Conservation (phyloP, 2,329 filamentous ascomycete genomes). For the Pestalotiopsis sp. region DNA sequence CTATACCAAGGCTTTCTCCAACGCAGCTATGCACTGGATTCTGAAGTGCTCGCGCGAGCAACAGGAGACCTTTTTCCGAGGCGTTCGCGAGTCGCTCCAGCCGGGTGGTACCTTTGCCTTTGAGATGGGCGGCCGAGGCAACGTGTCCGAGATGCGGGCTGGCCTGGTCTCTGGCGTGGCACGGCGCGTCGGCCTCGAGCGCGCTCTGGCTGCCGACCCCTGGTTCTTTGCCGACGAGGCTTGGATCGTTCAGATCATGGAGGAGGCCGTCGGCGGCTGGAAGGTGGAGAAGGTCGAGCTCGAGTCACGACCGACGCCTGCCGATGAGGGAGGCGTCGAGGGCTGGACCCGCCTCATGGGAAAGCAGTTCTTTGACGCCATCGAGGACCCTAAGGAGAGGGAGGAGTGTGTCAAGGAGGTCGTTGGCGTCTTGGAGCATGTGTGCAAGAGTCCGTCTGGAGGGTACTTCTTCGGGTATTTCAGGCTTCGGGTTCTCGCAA, state of each 20-base stretch:
- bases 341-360: constrained; percentile 71
- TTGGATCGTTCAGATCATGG: constrained; percentile 52
- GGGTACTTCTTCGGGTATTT: constrained; percentile 59
- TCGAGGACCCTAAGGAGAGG: constrained; percentile 48
- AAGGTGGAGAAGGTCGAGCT: constrained; percentile 57
- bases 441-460: constrained; percentile 59
- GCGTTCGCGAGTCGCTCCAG: constrained; percentile 52
- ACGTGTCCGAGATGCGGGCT: constrained; percentile 64
- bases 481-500: constrained; percentile 51
- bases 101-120: constrained; percentile 64
- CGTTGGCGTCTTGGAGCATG: constrained; percentile 54
- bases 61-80: constrained; percentile 54
- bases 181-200: constrained; percentile 52
- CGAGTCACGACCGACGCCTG: constrained; percentile 66
- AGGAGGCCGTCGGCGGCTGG: constrained; percentile 49
- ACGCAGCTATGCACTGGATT: constrained; percentile 71
- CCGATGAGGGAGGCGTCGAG: constrained; percentile 61
- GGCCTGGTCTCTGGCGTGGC: constrained; percentile 58
- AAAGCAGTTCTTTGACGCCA: constrained; percentile 56
- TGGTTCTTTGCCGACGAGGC: constrained; percentile 74
- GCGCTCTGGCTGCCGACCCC: constrained; percentile 54
- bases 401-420: constrained; percentile 58
- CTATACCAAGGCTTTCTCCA: constrained; percentile 65
- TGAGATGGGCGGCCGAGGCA: constrained; percentile 74
- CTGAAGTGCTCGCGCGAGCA: constrained; percentile 45